A percentile compares a stretch with the other conserved stretches of the same genome.
phyloP scores from a whole-genome alignment of 1,284 basidiomycete genomes.

The Thecaphora thlaspeos region DNA sequence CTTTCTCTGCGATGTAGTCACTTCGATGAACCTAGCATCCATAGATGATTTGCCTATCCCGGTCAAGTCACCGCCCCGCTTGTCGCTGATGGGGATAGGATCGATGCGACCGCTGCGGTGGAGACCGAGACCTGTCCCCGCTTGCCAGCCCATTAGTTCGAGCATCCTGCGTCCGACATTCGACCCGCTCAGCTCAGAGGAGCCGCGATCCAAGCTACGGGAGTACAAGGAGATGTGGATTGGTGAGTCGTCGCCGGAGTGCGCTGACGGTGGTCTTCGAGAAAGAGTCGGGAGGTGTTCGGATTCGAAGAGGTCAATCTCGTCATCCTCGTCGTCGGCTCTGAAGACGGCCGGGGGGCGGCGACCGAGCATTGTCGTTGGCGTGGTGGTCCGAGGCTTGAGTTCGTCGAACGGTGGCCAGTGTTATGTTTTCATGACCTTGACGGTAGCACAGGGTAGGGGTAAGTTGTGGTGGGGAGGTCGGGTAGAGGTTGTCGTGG shows the following conservation, averaged over 20 bases:
- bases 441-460: too few species aligned
- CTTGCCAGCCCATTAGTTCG: constrained; percentile 7
- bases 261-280: neutral
- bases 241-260: neutral
- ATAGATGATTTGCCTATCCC: constrained; percentile 3
- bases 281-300: neutral
- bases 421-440: too few species aligned
- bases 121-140: constrained; percentile 4
- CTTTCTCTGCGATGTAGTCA: neutral
- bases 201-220: neutral
- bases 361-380: too few species aligned
- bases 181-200: neutral
- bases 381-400: too few species aligned
- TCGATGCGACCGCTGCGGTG: constrained; percentile 4
- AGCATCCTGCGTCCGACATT: constrained; percentile 9
- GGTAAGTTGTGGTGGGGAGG: too few species aligned
- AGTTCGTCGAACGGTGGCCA: too few species aligned
- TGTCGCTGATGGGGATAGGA: constrained; percentile 13
- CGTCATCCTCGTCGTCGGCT: constrained; percentile 2
- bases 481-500: too few species aligned
- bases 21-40: neutral
- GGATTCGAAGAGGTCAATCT: neutral
- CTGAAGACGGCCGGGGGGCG: too few species aligned
- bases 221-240: neutral
- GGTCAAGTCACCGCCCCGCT: constrained; percentile 8